Evolutionary conservation across 2,329 filamentous ascomycete species (phyloP).

Genomic region (Fusarium setosum): DNA sequence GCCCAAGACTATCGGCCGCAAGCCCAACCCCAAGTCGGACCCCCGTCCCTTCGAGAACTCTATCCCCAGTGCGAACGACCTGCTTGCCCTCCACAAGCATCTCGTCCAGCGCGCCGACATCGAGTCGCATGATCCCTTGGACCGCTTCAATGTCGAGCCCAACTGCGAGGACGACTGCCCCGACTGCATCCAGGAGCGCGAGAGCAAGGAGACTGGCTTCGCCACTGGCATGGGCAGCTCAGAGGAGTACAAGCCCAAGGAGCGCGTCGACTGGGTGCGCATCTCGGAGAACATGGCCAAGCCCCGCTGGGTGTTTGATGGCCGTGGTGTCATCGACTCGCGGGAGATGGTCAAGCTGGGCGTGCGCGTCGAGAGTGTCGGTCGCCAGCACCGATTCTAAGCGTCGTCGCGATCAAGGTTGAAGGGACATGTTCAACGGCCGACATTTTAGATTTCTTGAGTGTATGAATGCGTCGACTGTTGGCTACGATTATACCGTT

Average conservation of each 20-base stretch:
- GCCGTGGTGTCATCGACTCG: constrained; percentile 64
- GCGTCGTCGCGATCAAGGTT: constrained; percentile 5
- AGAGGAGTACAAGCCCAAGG: constrained; percentile 59
- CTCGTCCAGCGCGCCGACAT: constrained; percentile 50
- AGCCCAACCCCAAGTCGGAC: constrained; percentile 55
- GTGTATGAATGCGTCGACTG: constrained; percentile 42
- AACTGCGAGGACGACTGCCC: constrained; percentile 59
- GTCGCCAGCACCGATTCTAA: constrained; percentile 58
- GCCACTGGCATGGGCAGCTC: constrained; percentile 56
- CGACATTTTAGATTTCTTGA: constrained; percentile 39
- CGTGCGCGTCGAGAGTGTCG: constrained; percentile 64
- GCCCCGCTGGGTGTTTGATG: constrained; percentile 68
- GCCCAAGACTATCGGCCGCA: constrained; percentile 48
- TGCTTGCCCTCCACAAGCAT: constrained; percentile 61
- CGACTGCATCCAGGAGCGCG: constrained; percentile 59
- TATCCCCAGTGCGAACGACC: constrained; percentile 56
- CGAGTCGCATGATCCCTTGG: constrained; percentile 56
- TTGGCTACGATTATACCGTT: constrained; percentile 44
- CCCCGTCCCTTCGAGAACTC: constrained; percentile 57
- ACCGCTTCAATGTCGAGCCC: constrained; percentile 58
- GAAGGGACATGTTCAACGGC: constrained; percentile 27
- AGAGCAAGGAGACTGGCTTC: constrained; percentile 52
- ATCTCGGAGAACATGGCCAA: constrained; percentile 62
- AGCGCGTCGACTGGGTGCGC: constrained; percentile 63
- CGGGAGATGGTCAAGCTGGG: constrained; percentile 61